Evolutionary conservation across 2,329 filamentous ascomycete genomes (phyloP), one percentile per base, ranked within the genome.

Genomic region (Neofusicoccum cordaticola): DNA sequence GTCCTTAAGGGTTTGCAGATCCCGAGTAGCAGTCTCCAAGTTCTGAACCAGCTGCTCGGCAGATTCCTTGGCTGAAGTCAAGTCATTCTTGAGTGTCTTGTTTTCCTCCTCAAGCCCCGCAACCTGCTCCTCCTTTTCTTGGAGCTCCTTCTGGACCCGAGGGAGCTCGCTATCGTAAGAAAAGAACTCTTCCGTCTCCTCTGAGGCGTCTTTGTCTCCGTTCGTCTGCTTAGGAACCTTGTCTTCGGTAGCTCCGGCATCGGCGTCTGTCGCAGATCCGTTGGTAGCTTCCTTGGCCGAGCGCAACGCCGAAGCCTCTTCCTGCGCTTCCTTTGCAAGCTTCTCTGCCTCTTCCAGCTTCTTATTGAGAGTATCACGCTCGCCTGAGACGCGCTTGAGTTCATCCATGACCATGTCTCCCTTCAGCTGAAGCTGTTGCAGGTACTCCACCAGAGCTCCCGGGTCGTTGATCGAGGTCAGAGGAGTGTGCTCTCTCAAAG

Each of bases 391-490:
- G 12, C 92, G 85, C 79, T 96, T 97, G 64, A 97, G 82, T 77
- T 99, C 95, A 51, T 96, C 90, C 86, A 96, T 89, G 2, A 96
- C 88, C 91, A 99, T 96, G 71, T 96, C 92, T 47, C 89, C 89
- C 73, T 96, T 94, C 62, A 93, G 78, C 67, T 89, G 94, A 45
- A 96, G 79, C 76, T 97, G 92, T 70, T 90, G 92, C 34, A 99
- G 83, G 72, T 97, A 99, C 77, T 98, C 94, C 6, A 93, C 86
- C 39, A 99, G 83, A 2, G 93, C 90, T 62, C 87, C 86, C 0
- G 94, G 92, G 66, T 99, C 95, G 69, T 83, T 85, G 70, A 99
- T 97, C 15, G 92, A 94, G 4, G 91, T 91, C 41, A 98, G 81
- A 2, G 95, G 94, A 0, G 95, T 99, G 71, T 96, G 91, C 74